A percentile compares a stretch with the other conserved stretches of the same genome.
Evolutionary conservation across 495 filamentous ascomycete genomes (phyloP).

Genomic region (Tuber melanosporum): DNA sequence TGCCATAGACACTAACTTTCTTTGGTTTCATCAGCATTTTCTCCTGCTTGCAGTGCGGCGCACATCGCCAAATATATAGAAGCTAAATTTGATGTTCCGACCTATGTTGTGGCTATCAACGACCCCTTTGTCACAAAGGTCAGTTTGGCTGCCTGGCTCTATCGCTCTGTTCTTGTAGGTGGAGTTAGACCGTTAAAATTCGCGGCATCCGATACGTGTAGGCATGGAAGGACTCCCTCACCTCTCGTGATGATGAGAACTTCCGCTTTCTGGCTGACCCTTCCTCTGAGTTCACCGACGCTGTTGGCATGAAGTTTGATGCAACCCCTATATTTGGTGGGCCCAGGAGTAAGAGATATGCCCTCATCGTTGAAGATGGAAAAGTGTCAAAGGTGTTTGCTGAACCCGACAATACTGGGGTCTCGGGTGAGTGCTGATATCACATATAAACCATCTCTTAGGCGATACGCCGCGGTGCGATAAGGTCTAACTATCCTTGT

Average conservation of each 20-base stretch:
- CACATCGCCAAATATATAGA: conserved; percentile 80
- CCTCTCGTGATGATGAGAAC: conserved; percentile 42
- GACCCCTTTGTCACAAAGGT: conserved; percentile 83
- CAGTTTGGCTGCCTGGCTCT: neutral
- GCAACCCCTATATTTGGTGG: conserved; percentile 77
- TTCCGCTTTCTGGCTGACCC: conserved; percentile 91
- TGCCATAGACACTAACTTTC: neutral
- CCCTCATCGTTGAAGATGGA: conserved; percentile 68
- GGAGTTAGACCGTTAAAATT: neutral
- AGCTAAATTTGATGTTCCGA: conserved; percentile 65
- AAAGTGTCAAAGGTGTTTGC: conserved; percentile 69
- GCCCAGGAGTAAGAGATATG: conserved; percentile 80
- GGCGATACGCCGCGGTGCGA: neutral
- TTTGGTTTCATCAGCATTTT: conserved; percentile 42
- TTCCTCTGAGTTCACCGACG: conserved; percentile 70
- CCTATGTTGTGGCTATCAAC: conserved; percentile 88
- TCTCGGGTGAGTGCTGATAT: conserved; percentile 57
- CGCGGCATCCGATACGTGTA: neutral
- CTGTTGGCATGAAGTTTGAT: conserved; percentile 79
- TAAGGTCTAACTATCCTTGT: neutral
- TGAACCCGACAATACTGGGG: conserved; percentile 90
- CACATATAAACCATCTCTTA: neutral
- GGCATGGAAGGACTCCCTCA: conserved; percentile 32
- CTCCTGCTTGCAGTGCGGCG: conserved; percentile 66
- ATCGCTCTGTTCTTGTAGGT: neutral